Evolutionary conservation across 2,329 filamentous ascomycete genomes (phyloP), one percentile per base, ranked within the genome.

Genomic region (Thermoascus crustaceus): DNA sequence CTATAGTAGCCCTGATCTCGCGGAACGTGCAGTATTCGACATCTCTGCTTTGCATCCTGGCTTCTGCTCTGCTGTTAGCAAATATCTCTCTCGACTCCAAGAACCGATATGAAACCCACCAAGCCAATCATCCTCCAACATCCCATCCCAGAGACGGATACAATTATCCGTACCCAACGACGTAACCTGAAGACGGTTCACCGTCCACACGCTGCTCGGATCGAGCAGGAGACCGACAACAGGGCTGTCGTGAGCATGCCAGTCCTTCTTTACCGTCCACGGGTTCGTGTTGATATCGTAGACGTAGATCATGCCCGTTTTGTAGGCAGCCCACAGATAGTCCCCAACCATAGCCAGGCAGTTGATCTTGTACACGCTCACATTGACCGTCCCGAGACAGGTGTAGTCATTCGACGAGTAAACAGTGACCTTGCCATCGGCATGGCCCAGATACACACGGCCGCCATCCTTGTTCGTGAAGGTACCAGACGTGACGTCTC

Each of bases 301-400:
- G 5, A 96, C 83, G 51, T 86, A 91, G 20, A 94, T 78, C 72
- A 82, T 94, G 10, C 91, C 91, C 0, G 85, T 95, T 57, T 89
- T 95, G 65, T 88, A 96, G 2, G 82, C 89, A 18, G 87, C 86
- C 91, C 91, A 98, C 1, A 98, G 69, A 51, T 85, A 76, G 41
- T 80, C 75, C 4, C 87, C 88, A 3, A 87, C 82, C 6, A 86
- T 85, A 2, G 80, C 76, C 35, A 98, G 68, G 22, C 83, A 80
- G 55, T 87, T 94, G 60, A 98, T 94, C 62, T 95, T 96, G 72
- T 93, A 96, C 9, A 88, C 75, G 58, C 87, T 96, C 48, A 95
- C 75, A 50, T 79, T 94, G 41, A 96, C 68, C 22, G 94, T 71
- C 4, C 76, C 78, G n/a, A 93, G 54, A 49, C 85, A 94, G 1